These are phyloP conservation scores for Mycocentrospora acerina DNA, from an alignment of 2,329 filamentous ascomycete genomes.

Conservation along the genomic window DNA sequence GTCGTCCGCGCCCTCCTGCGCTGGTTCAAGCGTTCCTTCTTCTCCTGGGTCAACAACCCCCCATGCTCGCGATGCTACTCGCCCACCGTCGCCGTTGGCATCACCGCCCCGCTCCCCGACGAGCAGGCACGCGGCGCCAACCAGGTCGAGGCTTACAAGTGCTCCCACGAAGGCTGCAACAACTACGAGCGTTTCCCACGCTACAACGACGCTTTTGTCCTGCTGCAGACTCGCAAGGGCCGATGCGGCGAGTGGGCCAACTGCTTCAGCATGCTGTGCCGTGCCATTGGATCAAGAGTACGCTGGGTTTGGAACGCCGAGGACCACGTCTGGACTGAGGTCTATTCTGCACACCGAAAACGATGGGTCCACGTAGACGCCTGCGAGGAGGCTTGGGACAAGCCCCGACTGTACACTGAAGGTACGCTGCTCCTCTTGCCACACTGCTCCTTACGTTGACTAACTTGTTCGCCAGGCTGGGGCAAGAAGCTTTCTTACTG, in stretches of 20 bases:
- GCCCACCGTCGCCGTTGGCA: slow-evolving; percentile 79
- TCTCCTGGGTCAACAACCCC: slow-evolving; percentile 96
- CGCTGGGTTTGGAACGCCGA: slow-evolving; percentile 99
- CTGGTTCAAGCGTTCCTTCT: slow-evolving; percentile 96
- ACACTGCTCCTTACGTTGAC: slow-evolving; percentile 2
- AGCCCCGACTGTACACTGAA: slow-evolving; percentile 86
- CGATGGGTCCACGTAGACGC: slow-evolving; percentile 97
- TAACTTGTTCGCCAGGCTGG: slow-evolving; percentile 62
- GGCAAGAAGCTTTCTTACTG: slow-evolving; percentile 96
- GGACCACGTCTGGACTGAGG: slow-evolving; percentile 96
- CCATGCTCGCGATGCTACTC: slow-evolving; percentile 78
- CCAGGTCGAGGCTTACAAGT: slow-evolving; percentile 87
- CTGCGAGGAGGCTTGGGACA: slow-evolving; percentile 94
- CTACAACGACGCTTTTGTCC: slow-evolving; percentile 91
- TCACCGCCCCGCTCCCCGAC: slow-evolving; percentile 82
- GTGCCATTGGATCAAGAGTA: slow-evolving; percentile 85
- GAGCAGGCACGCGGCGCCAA: slow-evolving; percentile 86
- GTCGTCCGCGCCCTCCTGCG: slow-evolving; percentile 85
- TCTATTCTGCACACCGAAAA: slow-evolving; percentile 90
- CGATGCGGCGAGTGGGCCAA: slow-evolving; percentile 96
- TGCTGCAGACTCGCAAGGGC: slow-evolving; percentile 82
- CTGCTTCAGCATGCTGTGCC: slow-evolving; percentile 97
- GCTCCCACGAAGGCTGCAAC: slow-evolving; percentile 73
- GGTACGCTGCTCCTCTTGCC: slow-evolving; percentile 51
- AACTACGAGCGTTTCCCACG: slow-evolving; percentile 87